These are phyloP conservation scores for Sordariomycetes sp. DNA, from an alignment of 2,329 filamentous ascomycete genomes.

Conservation along the genomic window DNA sequence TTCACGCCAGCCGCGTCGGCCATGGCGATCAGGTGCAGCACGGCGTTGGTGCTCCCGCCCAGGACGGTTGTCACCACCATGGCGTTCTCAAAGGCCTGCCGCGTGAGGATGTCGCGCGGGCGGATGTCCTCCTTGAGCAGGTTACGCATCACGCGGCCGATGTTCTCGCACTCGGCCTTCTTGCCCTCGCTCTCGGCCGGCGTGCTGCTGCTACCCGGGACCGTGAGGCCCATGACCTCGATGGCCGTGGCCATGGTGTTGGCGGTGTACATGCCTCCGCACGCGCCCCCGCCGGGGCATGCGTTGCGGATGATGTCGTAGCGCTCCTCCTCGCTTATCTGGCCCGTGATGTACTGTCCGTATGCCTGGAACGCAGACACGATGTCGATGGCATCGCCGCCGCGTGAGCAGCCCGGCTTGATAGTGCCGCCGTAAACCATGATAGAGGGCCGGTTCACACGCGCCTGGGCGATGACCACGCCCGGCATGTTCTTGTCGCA, in stretches of 20 bases:
- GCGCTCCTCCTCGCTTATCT: slow-evolving; percentile 83
- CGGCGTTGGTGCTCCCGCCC: slow-evolving; percentile 76
- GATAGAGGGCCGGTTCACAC: slow-evolving; percentile 84
- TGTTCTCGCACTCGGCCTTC: slow-evolving; percentile 58
- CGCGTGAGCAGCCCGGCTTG: slow-evolving; percentile 73
- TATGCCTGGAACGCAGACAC: slow-evolving; percentile 98
- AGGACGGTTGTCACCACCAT: slow-evolving; percentile 78
- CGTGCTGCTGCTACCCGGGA: slow-evolving; percentile 74
- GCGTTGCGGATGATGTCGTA: slow-evolving; percentile 93
- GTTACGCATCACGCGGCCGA: slow-evolving; percentile 65
- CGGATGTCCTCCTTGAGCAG: slow-evolving; percentile 67
- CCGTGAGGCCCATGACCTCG: slow-evolving; percentile 70
- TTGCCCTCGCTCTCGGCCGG: slow-evolving; percentile 67
- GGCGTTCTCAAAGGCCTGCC: slow-evolving; percentile 73
- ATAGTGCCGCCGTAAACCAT: slow-evolving; percentile 99
- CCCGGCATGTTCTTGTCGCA: slow-evolving; percentile 99
- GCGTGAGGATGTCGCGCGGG: slow-evolving; percentile 68
- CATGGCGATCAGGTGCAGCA: slow-evolving; percentile 76
- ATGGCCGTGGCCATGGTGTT: slow-evolving; percentile 81
- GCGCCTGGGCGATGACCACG: slow-evolving; percentile 85
- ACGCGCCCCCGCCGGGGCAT: slow-evolving; percentile 53
- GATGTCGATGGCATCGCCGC: slow-evolving; percentile 75
- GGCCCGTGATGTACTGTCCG: slow-evolving; percentile 83
- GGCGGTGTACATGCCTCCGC: slow-evolving; percentile 73
- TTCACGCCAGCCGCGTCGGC: slow-evolving; percentile 73